These are phyloP conservation scores for Neurospora crassa DNA, from an alignment of 2,329 filamentous ascomycete genomes.

Conservation along the genomic window DNA sequence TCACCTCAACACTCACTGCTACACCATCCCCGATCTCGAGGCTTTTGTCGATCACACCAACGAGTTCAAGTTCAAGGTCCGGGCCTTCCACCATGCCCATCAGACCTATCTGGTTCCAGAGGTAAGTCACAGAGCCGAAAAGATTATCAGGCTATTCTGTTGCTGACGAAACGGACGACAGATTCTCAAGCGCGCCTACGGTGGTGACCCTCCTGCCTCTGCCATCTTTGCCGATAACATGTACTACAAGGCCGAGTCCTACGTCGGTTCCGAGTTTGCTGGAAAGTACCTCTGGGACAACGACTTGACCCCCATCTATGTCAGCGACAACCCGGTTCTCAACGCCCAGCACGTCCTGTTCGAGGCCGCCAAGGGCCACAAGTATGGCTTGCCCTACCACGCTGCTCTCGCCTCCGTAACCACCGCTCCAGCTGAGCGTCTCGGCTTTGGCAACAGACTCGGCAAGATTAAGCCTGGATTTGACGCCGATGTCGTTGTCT, in stretches of 20 bases:
- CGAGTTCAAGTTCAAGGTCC: slow-evolving; percentile 58
- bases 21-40: slow-evolving; percentile 59
- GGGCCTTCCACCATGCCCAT: slow-evolving; percentile 62
- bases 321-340: slow-evolving; percentile 61
- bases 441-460: slow-evolving; percentile 47
- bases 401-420: slow-evolving; percentile 49
- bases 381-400: slow-evolving; percentile 52
- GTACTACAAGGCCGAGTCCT: slow-evolving; percentile 62
- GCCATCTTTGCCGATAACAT: slow-evolving; percentile 65
- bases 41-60: slow-evolving; percentile 61
- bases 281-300: slow-evolving; percentile 57
- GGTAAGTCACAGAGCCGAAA: slow-evolving; percentile 22
- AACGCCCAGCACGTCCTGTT: slow-evolving; percentile 63
- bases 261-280: slow-evolving; percentile 54
- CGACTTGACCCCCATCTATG: slow-evolving; percentile 56
- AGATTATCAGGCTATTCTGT: neutral
- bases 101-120: slow-evolving; percentile 59
- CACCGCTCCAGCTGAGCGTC: slow-evolving; percentile 45
- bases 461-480: slow-evolving; percentile 54
- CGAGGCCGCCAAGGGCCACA: slow-evolving; percentile 50
- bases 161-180: slow-evolving; percentile 12
- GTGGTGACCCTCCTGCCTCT: slow-evolving; percentile 41
- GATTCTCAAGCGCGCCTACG: slow-evolving; percentile 48
- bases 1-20: slow-evolving; percentile 62
- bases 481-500: slow-evolving; percentile 52